Evolutionary conservation across 2,329 filamentous ascomycete genomes (phyloP), one percentile per base, ranked within the genome.

Genomic region (Aquanectria penicillioides): DNA sequence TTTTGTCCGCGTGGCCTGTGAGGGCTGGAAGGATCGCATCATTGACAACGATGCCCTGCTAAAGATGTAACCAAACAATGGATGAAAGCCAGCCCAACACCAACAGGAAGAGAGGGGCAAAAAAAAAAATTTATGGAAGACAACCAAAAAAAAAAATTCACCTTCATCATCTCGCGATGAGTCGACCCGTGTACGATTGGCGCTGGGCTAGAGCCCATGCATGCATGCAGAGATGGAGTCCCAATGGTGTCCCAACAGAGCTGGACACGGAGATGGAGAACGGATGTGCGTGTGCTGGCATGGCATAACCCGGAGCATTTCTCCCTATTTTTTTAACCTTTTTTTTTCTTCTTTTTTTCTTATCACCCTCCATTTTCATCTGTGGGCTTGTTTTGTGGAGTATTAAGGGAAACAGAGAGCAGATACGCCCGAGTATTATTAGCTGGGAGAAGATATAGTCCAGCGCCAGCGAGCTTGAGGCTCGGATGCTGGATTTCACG

Each of bases 11-110:
- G 67, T 81, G 10, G 71, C 70, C 1, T 58, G 74, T 11, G 72
- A 79, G 6, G 78, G 78, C 0, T 71, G 69, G 55, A 71, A 73
- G 40, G 73, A 74, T 8, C 63, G 71, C 20, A 69, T 78, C 10
- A 53, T 78, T 7, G 75, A 77, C 52, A 75, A 74, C 5, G 70
- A 74, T 17, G 65, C 64, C 3, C 62, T 75, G 38, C 53, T 72
- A 20, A 74, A 71, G 56, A 69, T 75, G 66, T 73, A 48, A 61
- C 10, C 9, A 22, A 20, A 15, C 9, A 46, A 15, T 12, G 9
- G 31, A 11, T 8, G 4, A 20, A 44, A 20, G 7, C 7, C 18
- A 23, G 20, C 18, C 7, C 13, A 29, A 6, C 8, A 1, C 1
- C 4, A 22, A 29, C 18, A 23, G 25, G 10, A n/a, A n/a, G 6